A percentile compares a stretch with the other conserved stretches of the same genome.
Conservation (phyloP, 2,329 filamentous ascomycete genomes). For the Fusarium nisikadoi region DNA sequence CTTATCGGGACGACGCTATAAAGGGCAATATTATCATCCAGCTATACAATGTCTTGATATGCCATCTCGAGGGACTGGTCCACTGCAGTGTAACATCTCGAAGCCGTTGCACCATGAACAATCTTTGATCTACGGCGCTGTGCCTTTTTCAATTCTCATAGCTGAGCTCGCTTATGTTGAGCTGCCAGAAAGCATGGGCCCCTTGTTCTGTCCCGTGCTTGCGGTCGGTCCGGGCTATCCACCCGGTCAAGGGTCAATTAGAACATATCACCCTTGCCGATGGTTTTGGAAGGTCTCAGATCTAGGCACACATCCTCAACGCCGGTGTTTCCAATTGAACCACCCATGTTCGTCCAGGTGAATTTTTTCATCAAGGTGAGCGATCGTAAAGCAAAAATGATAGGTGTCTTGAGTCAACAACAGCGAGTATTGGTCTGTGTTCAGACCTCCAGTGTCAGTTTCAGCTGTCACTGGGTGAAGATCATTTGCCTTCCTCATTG, state of each 20-base stretch:
- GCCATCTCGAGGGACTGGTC: slow-evolving; percentile 1
- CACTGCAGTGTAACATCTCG: slow-evolving; percentile 23
- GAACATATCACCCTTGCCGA: slow-evolving; percentile 24
- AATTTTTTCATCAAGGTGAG: background rate
- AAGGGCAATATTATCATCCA: slow-evolving; percentile 6
- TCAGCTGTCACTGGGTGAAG: slow-evolving; percentile 1
- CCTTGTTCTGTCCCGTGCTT: slow-evolving; percentile 26
- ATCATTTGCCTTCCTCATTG: background rate
- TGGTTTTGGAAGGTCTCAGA: slow-evolving; percentile 24
- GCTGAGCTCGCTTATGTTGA: slow-evolving; percentile 28
- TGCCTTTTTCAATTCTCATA: slow-evolving; percentile 24
- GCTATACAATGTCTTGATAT: slow-evolving; percentile 4
- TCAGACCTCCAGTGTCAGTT: background rate
- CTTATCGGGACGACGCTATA: background rate
- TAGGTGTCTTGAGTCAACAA: background rate
- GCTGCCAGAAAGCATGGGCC: slow-evolving; percentile 14
- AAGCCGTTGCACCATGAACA: slow-evolving; percentile 8
- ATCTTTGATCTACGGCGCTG: slow-evolving; percentile 12
- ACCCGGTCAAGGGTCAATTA: slow-evolving; percentile 33
- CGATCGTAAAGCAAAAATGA: background rate
- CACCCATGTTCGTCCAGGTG: slow-evolving; percentile 6
- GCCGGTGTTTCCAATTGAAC: slow-evolving; percentile 38
- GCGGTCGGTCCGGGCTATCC: slow-evolving; percentile 34
- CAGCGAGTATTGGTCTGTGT: background rate
- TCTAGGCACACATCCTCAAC: slow-evolving; percentile 26